Base-by-base conservation (phyloP, 2,329 filamentous ascomycete genomes). In the Gnomoniopsis sp. region DNA sequence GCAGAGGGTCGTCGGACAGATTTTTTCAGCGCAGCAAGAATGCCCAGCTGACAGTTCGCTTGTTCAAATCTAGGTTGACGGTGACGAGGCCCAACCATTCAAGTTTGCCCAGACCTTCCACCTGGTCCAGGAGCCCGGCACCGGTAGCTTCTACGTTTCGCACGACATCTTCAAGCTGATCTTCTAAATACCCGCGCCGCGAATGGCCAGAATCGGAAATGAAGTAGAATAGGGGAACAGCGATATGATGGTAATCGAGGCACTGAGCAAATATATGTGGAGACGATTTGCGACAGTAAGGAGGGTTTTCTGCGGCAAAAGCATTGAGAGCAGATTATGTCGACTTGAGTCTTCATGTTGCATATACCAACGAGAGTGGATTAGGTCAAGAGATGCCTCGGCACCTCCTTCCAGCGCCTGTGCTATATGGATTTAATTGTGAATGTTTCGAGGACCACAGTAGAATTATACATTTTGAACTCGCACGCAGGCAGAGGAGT, bases 121-220 rank as follows among this genome's bases (percentile, higher is more conserved):
- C 71, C 83, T 91, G 63, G 72, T 82, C 60, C 84, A 81, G 46
- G 82, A 86, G 33, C 77, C 75, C 26, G 65, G 68, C 38, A 56
- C 47, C 47, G 86, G 82, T 65, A 87, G 79, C 76, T 90, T 84
- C 74, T 90, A 80, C 71, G 84, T 91, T 68, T 84, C 85, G 74
- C 90, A 91, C 76, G 88, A 91, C 71, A 75, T 90, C 69, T 91
- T 91, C 81, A 82, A 84, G 68, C 78, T 91, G 63, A 79, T 90
- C 66, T 90, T 87, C 76, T 69, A 59, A 53, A 55, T 55, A 57
- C 46, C 53, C 43, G 50, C 38, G 36, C 51, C 49, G 19, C 22
- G 46, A 12, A 46, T 34, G 44, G 22, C 21, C 17, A 49, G 43
- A 49, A 33, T 53, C 26, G 3, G 53, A 10, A 46, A 6, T 26